Conservation (phyloP, 768 basidiomycete species). For the Suillus paluster region DNA sequence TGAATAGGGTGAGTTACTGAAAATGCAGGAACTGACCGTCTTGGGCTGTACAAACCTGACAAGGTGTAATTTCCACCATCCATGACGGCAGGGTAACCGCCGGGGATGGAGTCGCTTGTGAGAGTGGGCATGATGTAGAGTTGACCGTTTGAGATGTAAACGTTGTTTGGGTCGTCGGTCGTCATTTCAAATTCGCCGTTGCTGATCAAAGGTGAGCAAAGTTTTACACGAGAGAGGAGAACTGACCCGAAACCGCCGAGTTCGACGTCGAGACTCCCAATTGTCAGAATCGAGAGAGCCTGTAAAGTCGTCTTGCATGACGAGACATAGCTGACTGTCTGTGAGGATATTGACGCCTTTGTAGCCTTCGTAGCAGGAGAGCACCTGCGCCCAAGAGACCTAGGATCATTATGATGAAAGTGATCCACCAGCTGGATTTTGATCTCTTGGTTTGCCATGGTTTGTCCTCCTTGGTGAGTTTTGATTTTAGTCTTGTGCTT, state of each 20-base stretch:
- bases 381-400: constrained; percentile 47
- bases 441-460: no score
- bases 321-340: constrained; percentile 42
- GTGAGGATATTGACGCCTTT: constrained; percentile 41
- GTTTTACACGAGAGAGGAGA: no score
- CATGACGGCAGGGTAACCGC: constrained; percentile 40
- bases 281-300: constrained; percentile 43
- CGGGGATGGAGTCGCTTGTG: constrained; percentile 50
- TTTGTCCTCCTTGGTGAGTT: constrained; percentile 55
- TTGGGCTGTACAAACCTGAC: constrained; percentile 38
- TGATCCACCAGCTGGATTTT: constrained; percentile 55
- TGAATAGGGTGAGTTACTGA: neutral
- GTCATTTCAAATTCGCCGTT: constrained; percentile 65
- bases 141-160: constrained; percentile 50
- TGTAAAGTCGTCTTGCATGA: constrained; percentile 55
- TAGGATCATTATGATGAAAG: constrained; percentile 43
- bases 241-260: constrained; percentile 56
- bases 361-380: constrained; percentile 52
- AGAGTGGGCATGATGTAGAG: constrained; percentile 66
- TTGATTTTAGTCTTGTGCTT: constrained; percentile 56
- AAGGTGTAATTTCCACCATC: constrained; percentile 45
- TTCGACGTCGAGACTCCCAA: constrained; percentile 55
- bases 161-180: constrained; percentile 43
- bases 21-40: neutral
- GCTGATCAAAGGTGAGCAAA: constrained; percentile 19